Evolutionary conservation across 306 rosid species (phyloP), one percentile per base, ranked within the genome.

Genomic region (Citrullus colocynthis): DNA sequence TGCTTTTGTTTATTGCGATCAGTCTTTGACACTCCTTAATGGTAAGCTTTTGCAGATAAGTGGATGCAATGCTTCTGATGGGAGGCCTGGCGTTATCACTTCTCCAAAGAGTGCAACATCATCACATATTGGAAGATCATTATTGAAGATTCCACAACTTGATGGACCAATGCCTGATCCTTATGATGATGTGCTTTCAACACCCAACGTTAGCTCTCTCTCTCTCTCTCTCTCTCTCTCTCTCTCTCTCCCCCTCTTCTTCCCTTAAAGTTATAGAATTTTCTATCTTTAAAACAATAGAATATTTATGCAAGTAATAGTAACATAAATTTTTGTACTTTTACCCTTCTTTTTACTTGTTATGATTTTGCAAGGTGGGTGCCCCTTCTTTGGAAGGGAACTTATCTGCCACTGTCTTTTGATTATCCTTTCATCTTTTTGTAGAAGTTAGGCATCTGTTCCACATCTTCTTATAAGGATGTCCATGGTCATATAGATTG

Each of bases 161-260:
- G 99, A 92, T 84, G 99, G 99, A 73, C 99, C 97, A 4, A 85
- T 88, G 62, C 99, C 99, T 57, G 93, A 84, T 78, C 88, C 89
- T 21, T 93, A 96, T 30, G 98, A 96, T 76, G 99, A 92, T 62
- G 90, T 82, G 86, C 91, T 96, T 73, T 92, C 99, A 66, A 92
- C 99, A 78, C 99, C 99, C 78, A 92, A 92, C 81, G 99, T 96
- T 86, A 88, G 93, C 78, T 51, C 67, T 42, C n/a, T 42, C 14
- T 56, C 80, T 71, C 70, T 9, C 13, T 44, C 48, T 42, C 13
- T 44, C 5, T 63, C 79, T 58, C 78, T 51, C 67, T 42, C n/a
- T 42, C 14, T 56, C 80, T 71, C 70, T 9, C 13, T 44, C 48
- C 8, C 13, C 9, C 5, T 63, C 79, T 58, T 67, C 62, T 58